Percentiles rank a stretch among this genome's conserved stretches.
Conservation (phyloP, 495 filamentous ascomycete species). For the Pyronema domesticum region DNA sequence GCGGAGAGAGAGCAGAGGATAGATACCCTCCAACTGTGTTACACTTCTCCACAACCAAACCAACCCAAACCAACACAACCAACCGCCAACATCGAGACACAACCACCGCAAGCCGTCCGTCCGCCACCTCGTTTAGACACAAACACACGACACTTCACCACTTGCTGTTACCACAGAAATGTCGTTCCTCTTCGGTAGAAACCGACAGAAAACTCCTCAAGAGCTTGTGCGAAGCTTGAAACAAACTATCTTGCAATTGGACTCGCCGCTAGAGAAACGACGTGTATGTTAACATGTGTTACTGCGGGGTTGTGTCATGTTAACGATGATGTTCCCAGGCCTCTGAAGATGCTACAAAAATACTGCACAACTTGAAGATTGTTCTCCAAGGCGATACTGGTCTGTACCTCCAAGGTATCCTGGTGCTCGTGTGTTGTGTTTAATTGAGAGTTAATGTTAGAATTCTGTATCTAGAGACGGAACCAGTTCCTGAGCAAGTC, state of each 20-base stretch:
- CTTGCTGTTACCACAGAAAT: conserved; percentile 30
- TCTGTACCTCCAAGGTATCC: conserved; percentile 24
- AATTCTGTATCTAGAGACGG: conserved; percentile 42
- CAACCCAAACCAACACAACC: no score
- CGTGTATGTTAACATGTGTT: conserved; percentile 13
- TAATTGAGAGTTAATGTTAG: background rate
- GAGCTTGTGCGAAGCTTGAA: conserved; percentile 32
- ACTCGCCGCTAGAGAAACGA: conserved; percentile 32
- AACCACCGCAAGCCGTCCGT: no score
- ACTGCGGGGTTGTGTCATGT: background rate
- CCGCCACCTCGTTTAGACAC: no score
- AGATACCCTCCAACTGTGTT: no score
- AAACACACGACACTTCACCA: background rate
- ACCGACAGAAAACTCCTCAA: conserved; percentile 39
- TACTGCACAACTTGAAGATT: conserved; percentile 66
- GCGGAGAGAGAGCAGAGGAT: no score
- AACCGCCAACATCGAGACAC: no score
- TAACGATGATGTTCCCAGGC: conserved; percentile 28
- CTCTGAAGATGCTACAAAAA: conserved; percentile 58
- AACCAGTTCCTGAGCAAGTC: conserved; percentile 71
- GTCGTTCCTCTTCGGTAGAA: conserved; percentile 82
- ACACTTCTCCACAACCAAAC: no score
- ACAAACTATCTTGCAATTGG: conserved; percentile 36
- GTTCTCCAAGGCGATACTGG: conserved; percentile 70
- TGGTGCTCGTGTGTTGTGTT: background rate